Percentiles rank a stretch among this genome's conserved stretches.
phyloP scores from a whole-genome alignment of 306 rosid species.

The Pterocarpus santalinus region DNA sequence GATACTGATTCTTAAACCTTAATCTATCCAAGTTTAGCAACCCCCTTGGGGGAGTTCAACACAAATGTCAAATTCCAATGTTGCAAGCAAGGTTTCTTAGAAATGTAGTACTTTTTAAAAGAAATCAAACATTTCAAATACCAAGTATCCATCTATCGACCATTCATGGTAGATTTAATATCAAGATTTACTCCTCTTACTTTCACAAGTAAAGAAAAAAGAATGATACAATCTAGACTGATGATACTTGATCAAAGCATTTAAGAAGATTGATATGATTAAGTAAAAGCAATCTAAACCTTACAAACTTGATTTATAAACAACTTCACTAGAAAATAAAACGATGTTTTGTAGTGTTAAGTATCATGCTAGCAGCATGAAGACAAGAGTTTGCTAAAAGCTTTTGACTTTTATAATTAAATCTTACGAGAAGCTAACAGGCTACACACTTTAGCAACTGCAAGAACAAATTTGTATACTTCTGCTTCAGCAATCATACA shows the following conservation, averaged over 20 bases:
- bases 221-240: neutral
- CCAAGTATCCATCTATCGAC: neutral
- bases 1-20: conserved; percentile 17
- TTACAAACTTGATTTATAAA: too few species aligned
- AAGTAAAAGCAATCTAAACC: too few species aligned
- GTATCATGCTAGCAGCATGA: neutral
- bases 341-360: too few species aligned
- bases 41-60: neutral
- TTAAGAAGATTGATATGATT: neutral
- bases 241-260: neutral
- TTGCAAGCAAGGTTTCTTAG: neutral
- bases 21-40: neutral
- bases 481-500: too few species aligned
- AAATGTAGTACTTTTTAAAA: neutral
- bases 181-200: too few species aligned
- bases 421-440: neutral
- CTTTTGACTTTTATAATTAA: neutral
- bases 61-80: neutral
- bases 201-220: neutral
- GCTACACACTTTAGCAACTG: neutral
- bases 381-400: neutral
- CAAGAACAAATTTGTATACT: neutral
- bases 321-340: neutral
- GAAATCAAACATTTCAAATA: neutral
- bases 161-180: too few species aligned